Conservation (phyloP, 306 rosid species). For the Prunus dulcis region DNA sequence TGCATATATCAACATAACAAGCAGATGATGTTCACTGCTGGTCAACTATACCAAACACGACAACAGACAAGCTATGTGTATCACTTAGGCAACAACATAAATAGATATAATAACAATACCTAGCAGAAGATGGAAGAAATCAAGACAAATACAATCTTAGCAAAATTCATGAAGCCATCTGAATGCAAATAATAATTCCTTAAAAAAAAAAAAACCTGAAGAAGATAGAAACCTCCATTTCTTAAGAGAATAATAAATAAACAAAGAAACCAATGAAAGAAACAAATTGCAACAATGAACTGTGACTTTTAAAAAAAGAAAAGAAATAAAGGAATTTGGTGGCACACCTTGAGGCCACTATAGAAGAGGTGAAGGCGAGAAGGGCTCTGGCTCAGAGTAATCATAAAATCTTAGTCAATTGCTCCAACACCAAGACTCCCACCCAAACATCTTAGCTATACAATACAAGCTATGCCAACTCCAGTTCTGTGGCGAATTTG, state of each 20-base stretch:
- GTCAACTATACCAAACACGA: too few species aligned
- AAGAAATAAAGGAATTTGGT: neutral
- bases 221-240: neutral
- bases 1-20: too few species aligned
- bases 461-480: too few species aligned
- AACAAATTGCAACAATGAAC: neutral
- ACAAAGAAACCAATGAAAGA: neutral
- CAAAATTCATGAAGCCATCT: neutral
- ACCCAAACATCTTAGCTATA: slow-evolving; percentile 51
- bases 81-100: too few species aligned
- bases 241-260: neutral
- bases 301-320: too few species aligned
- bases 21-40: too few species aligned
- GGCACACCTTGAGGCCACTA: slow-evolving; percentile 75
- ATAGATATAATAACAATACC: too few species aligned
- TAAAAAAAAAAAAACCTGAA: too few species aligned
- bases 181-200: neutral
- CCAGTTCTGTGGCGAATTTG: neutral
- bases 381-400: slow-evolving; percentile 44
- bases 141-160: neutral
- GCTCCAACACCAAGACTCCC: slow-evolving; percentile 61
- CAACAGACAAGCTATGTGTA: too few species aligned
- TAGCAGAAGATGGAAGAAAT: neutral
- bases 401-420: slow-evolving; percentile 21
- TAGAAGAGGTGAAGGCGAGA: slow-evolving; percentile 73